Conservation (phyloP, 148 eudicot genomes). For the Nepenthes mirabilis region DNA sequence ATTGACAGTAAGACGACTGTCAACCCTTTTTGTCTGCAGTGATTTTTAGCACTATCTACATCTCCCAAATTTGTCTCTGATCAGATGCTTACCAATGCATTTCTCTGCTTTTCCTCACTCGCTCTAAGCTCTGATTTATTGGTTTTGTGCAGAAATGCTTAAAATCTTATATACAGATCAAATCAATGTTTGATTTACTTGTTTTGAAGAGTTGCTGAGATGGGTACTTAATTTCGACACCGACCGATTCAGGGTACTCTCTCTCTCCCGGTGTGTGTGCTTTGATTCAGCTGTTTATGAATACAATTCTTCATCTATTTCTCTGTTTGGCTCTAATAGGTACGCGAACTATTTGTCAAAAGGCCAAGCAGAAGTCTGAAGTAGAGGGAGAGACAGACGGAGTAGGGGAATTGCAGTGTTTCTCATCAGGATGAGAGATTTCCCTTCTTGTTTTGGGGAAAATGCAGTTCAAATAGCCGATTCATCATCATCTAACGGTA, state of each 20-base stretch:
- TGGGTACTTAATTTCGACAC: neutral
- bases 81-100: conserved; percentile 6
- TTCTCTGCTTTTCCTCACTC: neutral
- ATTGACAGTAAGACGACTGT: conserved; percentile 19
- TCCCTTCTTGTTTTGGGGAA: conserved; percentile 53
- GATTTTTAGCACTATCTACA: conserved; percentile 17
- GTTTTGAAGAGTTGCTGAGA: conserved; percentile 2
- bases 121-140: conserved; percentile 1
- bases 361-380: neutral
- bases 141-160: conserved; percentile 5
- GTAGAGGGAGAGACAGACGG: neutral
- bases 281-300: conserved; percentile 16
- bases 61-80: conserved; percentile 30
- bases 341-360: no score
- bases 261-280: neutral
- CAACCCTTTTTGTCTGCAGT: conserved; percentile 12
- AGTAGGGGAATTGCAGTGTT: neutral
- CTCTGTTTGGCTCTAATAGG: conserved; percentile 1
- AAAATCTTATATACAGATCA: neutral
- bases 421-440: conserved; percentile 34
- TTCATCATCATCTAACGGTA: conserved; percentile 42
- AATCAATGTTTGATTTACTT: neutral
- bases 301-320: neutral
- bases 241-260: neutral
- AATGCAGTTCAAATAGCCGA: conserved; percentile 49